Base-by-base conservation (phyloP, 164 flowering plant species). In the Piper betle region DNA sequence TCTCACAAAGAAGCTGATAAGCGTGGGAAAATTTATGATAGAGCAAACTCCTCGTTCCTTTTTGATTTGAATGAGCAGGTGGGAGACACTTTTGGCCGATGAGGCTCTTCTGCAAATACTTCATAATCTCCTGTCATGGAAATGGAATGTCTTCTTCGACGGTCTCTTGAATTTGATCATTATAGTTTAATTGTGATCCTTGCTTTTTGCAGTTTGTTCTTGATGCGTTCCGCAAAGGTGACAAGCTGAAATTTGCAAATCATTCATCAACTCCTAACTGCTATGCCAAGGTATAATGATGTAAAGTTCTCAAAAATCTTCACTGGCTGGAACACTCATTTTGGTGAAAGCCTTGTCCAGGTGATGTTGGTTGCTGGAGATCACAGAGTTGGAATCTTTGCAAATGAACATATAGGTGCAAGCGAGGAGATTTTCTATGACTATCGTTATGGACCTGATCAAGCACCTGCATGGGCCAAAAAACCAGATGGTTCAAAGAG, bases 201-300 rank as follows among this genome's bases (percentile, higher is more conserved):
- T 46, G 13, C 50, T 46, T 46, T 63, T 57, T 25, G 2, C 95
- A 91, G 97, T 84, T 68, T 74, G 97, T 88, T 54, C 91, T 94
- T 64, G 99, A 94, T 80, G 97, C 99, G 57, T 87, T 78, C 55
- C 96, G 97, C 68, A 86, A 91, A 75, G 99, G 99, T 58, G 96
- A 91, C 80, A 91, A 94, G 79, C 77, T 94, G 67, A 94, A 94
- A 77, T 94, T 94, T 62, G 99, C 99, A 40, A 91, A 91, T 68
- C 97, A 94, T 69, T 91, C 97, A 19, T 79, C 91, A 40, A 84
- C 77, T 40, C 97, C 99, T 5, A 94, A 94, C 73, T 94, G 99
- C 57, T 84, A 82, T 73, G 96, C 97, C 25, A 88, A 85, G 96
- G 99, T 87, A 73, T 48, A 20, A 52, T 13, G 42, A 41, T 43